Percentiles rank a stretch among this genome's conserved stretches.
phyloP scores from a whole-genome alignment of 2,329 filamentous ascomycete species.

The Cercospora sojina region DNA sequence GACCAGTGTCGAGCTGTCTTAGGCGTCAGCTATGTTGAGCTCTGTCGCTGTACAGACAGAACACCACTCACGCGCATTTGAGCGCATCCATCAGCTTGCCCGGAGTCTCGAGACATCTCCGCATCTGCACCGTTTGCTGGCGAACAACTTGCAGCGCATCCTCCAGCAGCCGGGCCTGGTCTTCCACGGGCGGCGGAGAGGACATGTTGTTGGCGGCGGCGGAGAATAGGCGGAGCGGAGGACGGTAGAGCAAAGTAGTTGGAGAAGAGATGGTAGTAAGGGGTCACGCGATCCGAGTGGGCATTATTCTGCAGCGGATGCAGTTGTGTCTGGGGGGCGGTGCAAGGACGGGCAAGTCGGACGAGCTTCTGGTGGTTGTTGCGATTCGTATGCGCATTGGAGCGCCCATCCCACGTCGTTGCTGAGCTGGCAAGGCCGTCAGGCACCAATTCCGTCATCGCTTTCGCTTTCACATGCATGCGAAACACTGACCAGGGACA shows the following conservation, averaged over 20 bases:
- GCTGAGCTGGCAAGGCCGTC: not conserved
- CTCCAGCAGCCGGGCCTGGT: constrained; percentile 84
- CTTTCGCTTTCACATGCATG: not conserved
- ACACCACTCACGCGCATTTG: constrained; percentile 83
- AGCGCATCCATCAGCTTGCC: constrained; percentile 99
- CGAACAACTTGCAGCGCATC: constrained; percentile 95
- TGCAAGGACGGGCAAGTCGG: not conserved
- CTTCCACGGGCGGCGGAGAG: constrained; percentile 50
- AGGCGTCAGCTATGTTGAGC: constrained; percentile 31
- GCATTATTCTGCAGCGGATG: constrained; percentile 5
- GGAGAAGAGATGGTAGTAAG: not conserved
- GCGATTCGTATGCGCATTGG: constrained; percentile 2
- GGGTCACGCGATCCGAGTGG: constrained; percentile 8
- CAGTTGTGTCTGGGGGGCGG: not conserved
- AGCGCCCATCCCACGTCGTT: not conserved
- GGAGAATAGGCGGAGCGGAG: constrained; percentile 13
- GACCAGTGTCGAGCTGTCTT: constrained; percentile 82
- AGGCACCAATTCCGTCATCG: constrained; percentile 5
- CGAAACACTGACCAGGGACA: not conserved
- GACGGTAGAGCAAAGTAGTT: not conserved
- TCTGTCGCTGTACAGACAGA: constrained; percentile 15
- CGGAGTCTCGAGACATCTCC: constrained; percentile 92
- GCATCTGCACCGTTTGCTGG: constrained; percentile 96
- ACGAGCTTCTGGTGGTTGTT: not conserved
- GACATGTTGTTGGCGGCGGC: constrained; percentile 25